phyloP scores from a whole-genome alignment of 2,329 filamentous ascomycete genomes.

The Trichoderma sp. region DNA sequence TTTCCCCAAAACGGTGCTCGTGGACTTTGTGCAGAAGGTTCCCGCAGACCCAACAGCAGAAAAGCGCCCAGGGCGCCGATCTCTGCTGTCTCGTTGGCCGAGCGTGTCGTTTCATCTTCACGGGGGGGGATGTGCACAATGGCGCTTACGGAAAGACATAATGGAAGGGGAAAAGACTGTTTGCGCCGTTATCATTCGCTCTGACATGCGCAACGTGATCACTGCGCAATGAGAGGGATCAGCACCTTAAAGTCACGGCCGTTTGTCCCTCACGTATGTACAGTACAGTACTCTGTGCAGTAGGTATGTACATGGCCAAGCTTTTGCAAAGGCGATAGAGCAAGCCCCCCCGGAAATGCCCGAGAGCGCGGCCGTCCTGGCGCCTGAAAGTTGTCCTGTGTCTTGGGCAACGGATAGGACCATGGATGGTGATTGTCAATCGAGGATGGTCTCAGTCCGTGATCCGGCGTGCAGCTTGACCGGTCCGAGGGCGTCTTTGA shows the following conservation, averaged over 20 bases:
- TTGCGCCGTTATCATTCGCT: not conserved
- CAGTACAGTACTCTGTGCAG: too few relatives aligned
- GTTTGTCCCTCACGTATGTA: not conserved
- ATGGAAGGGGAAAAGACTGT: not conserved
- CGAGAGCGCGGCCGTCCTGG: not conserved
- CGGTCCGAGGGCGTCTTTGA: not conserved
- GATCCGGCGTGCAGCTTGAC: conserved; percentile 5
- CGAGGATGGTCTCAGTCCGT: not conserved
- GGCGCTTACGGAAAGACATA: conserved; percentile 9
- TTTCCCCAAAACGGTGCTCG: not conserved
- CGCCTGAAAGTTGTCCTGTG: not conserved
- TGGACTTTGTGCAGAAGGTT: not conserved
- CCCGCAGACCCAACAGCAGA: not conserved
- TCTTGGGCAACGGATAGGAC: not conserved
- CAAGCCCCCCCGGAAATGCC: not conserved
- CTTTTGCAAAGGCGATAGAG: not conserved
- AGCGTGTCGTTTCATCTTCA: conserved; percentile 17
- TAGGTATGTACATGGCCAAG: not conserved
- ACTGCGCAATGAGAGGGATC: conserved; percentile 15
- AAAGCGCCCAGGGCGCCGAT: conserved; percentile 14
- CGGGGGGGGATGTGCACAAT: not conserved
- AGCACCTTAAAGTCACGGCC: conserved; percentile 10
- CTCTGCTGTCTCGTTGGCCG: conserved; percentile 11
- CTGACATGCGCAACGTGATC: conserved; percentile 14
- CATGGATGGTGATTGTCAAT: not conserved